Evolutionary conservation across 345 rosid genomes (phyloP).

Genomic region (Eucalyptus dawsonii): DNA sequence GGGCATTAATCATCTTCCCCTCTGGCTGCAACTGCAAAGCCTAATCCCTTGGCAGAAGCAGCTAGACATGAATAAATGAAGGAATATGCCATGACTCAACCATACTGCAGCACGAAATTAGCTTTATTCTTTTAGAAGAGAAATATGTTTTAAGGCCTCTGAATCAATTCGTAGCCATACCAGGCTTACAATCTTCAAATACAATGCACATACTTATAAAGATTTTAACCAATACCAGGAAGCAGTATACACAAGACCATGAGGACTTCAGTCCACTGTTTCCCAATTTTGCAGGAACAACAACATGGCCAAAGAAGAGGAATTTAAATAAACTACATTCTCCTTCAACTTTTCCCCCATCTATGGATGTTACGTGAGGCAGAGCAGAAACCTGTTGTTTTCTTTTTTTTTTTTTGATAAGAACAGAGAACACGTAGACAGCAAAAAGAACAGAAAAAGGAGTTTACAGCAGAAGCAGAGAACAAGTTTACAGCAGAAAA

Average conservation of each 20-base stretch:
- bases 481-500: too few relatives aligned
- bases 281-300: neutral
- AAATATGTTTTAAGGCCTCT: neutral
- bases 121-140: neutral
- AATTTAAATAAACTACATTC: neutral
- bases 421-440: too few relatives aligned
- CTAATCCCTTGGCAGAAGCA: neutral
- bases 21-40: neutral
- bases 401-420: too few relatives aligned
- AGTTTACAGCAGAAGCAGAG: too few relatives aligned
- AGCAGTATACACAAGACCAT: neutral
- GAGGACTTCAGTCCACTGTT: neutral
- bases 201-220: neutral
- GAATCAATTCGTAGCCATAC: neutral
- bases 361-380: neutral
- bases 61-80: neutral
- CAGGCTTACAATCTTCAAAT: neutral
- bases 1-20: neutral
- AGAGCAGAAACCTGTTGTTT: neutral
- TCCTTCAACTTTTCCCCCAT: neutral
- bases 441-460: too few relatives aligned
- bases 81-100: neutral
- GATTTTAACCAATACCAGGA: neutral
- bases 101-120: neutral
- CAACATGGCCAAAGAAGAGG: constrained; percentile 2